These are phyloP conservation scores for Ceraceosorus bombacis DNA, from an alignment of 1,284 basidiomycete species.

Conservation along the genomic window DNA sequence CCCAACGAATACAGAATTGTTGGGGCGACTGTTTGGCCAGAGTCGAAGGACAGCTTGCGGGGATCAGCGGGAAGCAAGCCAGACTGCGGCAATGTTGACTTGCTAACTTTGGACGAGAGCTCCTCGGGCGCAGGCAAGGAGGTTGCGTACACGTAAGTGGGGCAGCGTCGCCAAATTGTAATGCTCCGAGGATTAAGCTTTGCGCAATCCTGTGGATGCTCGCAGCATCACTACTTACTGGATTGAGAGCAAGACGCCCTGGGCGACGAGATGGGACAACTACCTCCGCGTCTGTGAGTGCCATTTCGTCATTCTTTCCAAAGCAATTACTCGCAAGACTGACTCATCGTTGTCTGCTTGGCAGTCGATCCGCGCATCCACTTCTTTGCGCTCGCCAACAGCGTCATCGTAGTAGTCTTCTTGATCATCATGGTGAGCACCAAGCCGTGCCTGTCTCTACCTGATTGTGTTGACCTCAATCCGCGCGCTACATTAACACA, in stretches of 20 bases:
- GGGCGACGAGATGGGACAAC: conserved; percentile 93
- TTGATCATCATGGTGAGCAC: conserved; percentile 68
- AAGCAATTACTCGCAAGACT: no score
- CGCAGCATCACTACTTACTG: conserved; percentile 87
- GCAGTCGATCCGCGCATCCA: conserved; percentile 53
- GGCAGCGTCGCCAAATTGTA: not conserved
- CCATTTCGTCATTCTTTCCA: no score
- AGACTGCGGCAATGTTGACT: conserved; percentile 1
- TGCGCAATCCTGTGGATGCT: conserved; percentile 59
- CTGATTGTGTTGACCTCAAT: no score
- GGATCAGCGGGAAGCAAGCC: conserved; percentile 11
- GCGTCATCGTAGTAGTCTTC: conserved; percentile 64
- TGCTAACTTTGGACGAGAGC: conserved; percentile 1
- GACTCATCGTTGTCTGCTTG: conserved; percentile 10
- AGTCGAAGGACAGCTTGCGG: conserved; percentile 28
- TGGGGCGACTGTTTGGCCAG: conserved; percentile 41
- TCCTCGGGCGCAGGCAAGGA: no score
- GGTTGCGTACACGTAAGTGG: no score
- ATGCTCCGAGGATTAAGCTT: conserved; percentile 48
- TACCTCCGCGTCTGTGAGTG: conserved; percentile 59
- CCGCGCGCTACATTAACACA: no score
- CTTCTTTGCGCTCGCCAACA: conserved; percentile 86
- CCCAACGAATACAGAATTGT: conserved; percentile 43
- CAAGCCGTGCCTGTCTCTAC: no score
- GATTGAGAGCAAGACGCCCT: conserved; percentile 65